Conservation (phyloP, 768 basidiomycete genomes). For the Phylloporus sp. region DNA sequence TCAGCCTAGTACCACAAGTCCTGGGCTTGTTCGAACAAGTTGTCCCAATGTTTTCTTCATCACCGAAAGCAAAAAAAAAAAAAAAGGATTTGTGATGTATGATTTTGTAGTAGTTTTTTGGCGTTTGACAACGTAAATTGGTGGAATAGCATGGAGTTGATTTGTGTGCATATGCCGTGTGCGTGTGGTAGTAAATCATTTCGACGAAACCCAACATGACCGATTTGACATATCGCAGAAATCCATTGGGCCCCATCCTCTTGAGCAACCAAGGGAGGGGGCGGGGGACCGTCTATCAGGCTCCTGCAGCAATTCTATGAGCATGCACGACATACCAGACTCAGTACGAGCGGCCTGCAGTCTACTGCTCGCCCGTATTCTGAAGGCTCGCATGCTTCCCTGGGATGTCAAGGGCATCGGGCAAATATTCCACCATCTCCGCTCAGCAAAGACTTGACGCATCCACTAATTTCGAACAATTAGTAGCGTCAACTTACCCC, state of each 20-base stretch:
- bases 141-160: too few relatives aligned
- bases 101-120: too few relatives aligned
- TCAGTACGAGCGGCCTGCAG: slow-evolving; percentile 14
- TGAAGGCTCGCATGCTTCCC: slow-evolving; percentile 21
- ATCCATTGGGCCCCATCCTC: slow-evolving; percentile 58
- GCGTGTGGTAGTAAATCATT: too few relatives aligned
- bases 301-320: slow-evolving; percentile 14
- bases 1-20: too few relatives aligned
- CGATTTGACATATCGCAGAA: slow-evolving; percentile 65
- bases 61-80: too few relatives aligned
- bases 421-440: slow-evolving; percentile 24
- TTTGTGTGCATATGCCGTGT: too few relatives aligned
- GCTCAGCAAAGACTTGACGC: slow-evolving; percentile 18
- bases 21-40: too few relatives aligned
- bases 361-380: slow-evolving; percentile 20
- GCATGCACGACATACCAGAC: slow-evolving; percentile 1
- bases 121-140: too few relatives aligned
- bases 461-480: slow-evolving; percentile 19
- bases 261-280: slow-evolving; percentile 61
- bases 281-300: too few relatives aligned
- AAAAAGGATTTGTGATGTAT: too few relatives aligned
- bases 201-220: slow-evolving; percentile 24
- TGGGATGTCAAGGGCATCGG: slow-evolving; percentile 24
- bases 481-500: slow-evolving; percentile 15
- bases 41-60: too few relatives aligned